Base-by-base conservation (phyloP, 768 basidiomycete genomes). In the Boletus eberwhitei region DNA sequence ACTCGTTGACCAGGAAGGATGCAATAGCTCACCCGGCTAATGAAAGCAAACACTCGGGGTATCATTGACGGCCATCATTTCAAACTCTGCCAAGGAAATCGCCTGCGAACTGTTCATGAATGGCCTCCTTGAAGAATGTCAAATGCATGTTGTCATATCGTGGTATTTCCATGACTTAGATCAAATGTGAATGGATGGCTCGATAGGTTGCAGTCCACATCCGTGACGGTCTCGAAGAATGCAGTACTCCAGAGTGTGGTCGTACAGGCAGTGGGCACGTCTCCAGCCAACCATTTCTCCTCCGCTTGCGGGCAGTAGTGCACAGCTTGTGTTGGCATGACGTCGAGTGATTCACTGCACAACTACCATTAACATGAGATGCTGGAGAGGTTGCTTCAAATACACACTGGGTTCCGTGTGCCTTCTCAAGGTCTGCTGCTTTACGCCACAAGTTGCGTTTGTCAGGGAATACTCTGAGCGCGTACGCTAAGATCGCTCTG, bases 241-340 rank as follows among this genome's bases (percentile, higher is more conserved):
- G 78, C 80, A 9, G 76, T 74, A 52, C 79, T 80, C 86, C 6
- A 84, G 76, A 84, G 76, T 9, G 51, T 39, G 21, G 80, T 78
- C 19, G 78, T 64, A n/a, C n/a, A n/a, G 2, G 97, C 93, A n/a
- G 86, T 88, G 2, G 87, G 83, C 14, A 98, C 91, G 64, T 98
- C 91, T 8, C 90, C 91, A 11, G 79, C 76, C 16, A 93, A 67
- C 96, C 96, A 99, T 69, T 93, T 91, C 75, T 98, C 90, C 70
- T 98, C 96, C 2, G 94, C 95, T 61, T 94, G 92, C 0, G 96
- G 97, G 63, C 93, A 96, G 66, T 93, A 86, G 51, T 88, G 79
- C 24, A 95, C 93, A 0, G 96, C 94, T 32, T 87, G 82, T 42
- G 77, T 77, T 40, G 98, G 82, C 5, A 98, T 83, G 1, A 85